A percentile compares a stretch with the other conserved stretches of the same genome.
phyloP scores from a whole-genome alignment of 1,139 yeast genomes.

The Diutina pseudorugosa region DNA sequence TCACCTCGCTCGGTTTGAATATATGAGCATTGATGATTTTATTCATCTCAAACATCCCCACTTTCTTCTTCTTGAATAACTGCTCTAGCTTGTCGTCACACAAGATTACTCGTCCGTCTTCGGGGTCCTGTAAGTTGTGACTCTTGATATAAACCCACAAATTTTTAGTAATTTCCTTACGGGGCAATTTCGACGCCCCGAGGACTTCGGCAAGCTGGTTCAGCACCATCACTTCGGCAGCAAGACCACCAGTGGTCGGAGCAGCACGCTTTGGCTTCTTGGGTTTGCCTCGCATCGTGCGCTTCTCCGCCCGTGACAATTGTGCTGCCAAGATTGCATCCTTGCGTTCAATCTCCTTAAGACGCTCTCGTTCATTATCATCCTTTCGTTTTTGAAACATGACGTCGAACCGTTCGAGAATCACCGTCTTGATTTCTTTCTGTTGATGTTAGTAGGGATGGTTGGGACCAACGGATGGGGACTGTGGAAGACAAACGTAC shows the following conservation, averaged over 20 bases:
- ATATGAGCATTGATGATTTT: constrained; percentile 46
- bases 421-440: constrained; percentile 47
- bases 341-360: not conserved
- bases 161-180: constrained; percentile 63
- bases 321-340: constrained; percentile 1
- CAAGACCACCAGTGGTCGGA: constrained; percentile 4
- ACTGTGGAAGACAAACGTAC: constrained; percentile 16
- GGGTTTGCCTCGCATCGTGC: constrained; percentile 5
- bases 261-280: too few relatives aligned
- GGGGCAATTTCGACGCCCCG: constrained; percentile 30
- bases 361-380: not conserved
- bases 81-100: constrained; percentile 55
- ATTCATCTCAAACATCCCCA: constrained; percentile 60
- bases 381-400: not conserved
- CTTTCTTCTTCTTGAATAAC: constrained; percentile 42
- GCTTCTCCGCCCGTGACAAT: not conserved
- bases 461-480: not conserved
- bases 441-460: constrained; percentile 10
- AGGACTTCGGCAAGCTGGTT: constrained; percentile 35
- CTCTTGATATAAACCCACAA: constrained; percentile 67
- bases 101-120: constrained; percentile 50
- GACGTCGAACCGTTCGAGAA: constrained; percentile 38
- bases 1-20: constrained; percentile 15
- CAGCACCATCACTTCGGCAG: constrained; percentile 26
- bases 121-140: constrained; percentile 54